Percentiles rank a stretch among this genome's conserved stretches.
Evolutionary conservation across 805 yeast genomes (phyloP).

Genomic region (Osmozyma mogii): DNA sequence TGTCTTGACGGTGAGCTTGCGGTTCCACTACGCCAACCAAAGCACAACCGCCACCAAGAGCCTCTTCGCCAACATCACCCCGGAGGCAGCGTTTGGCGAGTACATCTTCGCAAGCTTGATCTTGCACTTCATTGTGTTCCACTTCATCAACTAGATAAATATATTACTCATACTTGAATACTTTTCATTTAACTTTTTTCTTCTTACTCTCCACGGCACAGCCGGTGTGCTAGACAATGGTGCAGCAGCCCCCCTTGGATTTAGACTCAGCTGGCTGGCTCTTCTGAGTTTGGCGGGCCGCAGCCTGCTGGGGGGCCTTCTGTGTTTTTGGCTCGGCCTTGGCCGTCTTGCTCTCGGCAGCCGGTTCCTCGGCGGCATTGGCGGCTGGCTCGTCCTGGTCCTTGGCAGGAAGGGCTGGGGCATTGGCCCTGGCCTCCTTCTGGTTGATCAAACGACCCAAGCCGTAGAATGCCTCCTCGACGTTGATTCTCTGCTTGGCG

Average conservation of each 20-base stretch:
- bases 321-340: constrained; percentile 2
- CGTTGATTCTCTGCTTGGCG: constrained; percentile 86
- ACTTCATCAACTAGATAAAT: constrained; percentile 82
- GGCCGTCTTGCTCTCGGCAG: constrained; percentile 2
- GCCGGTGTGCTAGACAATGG: constrained; percentile 7
- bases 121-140: constrained; percentile 81
- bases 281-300: constrained; percentile 3
- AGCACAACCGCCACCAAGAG: background rate
- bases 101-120: constrained; percentile 79
- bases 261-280: constrained; percentile 1
- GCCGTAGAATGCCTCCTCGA: constrained; percentile 74
- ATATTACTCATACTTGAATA: no score
- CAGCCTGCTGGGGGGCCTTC: constrained; percentile 3
- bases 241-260: constrained; percentile 14
- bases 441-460: constrained; percentile 50
- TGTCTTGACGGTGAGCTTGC: constrained; percentile 73
- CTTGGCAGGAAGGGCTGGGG: no score
- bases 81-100: constrained; percentile 75
- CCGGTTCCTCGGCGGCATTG: constrained; percentile 4
- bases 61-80: constrained; percentile 14
- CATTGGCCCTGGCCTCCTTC: constrained; percentile 4
- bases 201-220: no score
- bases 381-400: background rate
- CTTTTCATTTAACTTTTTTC: no score
- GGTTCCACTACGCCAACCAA: constrained; percentile 52